phyloP scores from a whole-genome alignment of 2,329 filamentous ascomycete genomes.

The Cordyceps militaris region DNA sequence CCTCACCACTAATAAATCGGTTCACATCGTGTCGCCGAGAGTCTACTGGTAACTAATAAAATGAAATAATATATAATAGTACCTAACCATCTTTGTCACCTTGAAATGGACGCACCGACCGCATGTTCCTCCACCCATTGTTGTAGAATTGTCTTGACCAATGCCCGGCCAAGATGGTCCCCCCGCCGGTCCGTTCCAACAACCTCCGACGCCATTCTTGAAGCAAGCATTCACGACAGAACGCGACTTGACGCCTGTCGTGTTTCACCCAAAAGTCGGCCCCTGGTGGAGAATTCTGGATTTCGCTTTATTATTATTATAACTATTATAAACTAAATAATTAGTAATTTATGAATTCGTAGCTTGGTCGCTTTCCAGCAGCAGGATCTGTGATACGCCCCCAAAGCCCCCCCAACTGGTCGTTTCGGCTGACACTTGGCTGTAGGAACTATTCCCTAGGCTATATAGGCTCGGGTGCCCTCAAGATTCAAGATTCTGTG shows the following conservation, averaged over 20 bases:
- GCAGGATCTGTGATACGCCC: slow-evolving; percentile 1
- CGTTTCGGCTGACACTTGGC: slow-evolving; percentile 8
- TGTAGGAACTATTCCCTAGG: neutral
- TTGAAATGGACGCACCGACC: slow-evolving; percentile 5
- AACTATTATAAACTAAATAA: no score
- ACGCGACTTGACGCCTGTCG: neutral
- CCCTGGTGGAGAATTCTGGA: neutral
- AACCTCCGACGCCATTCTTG: neutral
- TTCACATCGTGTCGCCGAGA: neutral
- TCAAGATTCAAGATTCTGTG: no score
- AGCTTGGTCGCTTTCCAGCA: slow-evolving; percentile 1
- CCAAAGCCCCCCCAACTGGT: neutral
- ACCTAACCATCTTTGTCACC: slow-evolving; percentile 4
- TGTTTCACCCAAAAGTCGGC: slow-evolving; percentile 5
- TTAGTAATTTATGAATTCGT: no score
- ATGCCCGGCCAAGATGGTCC: neutral
- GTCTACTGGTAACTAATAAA: no score
- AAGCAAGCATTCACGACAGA: neutral
- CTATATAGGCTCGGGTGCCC: neutral
- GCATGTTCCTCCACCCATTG: neutral
- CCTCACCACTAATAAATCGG: neutral
- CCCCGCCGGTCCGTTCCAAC: neutral
- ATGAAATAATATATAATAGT: no score
- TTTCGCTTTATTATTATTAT: neutral
- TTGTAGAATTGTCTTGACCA: neutral